These are phyloP conservation scores for Diddensiella santjacobensis DNA, from an alignment of 805 yeast species.

Conservation along the genomic window DNA sequence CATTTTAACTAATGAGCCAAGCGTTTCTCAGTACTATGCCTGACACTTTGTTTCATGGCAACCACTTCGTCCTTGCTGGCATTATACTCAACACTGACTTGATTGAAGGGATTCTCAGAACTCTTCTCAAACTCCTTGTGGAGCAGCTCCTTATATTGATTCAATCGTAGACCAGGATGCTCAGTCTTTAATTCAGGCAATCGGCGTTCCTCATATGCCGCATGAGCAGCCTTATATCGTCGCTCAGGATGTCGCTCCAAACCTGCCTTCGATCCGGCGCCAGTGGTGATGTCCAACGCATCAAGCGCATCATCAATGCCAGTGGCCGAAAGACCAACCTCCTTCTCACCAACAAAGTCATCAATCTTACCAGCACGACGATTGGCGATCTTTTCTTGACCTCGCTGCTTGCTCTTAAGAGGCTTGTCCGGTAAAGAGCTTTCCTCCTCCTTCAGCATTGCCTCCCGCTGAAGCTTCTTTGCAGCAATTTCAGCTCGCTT, in stretches of 20 bases:
- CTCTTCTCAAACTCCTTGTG: constrained; percentile 79
- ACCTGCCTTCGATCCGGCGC: constrained; percentile 52
- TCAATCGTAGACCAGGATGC: constrained; percentile 73
- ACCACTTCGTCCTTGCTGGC: constrained; percentile 53
- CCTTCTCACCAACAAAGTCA: constrained; percentile 54
- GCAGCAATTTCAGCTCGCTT: constrained; percentile 73
- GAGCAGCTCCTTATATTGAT: constrained; percentile 69
- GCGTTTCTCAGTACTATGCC: constrained; percentile 44
- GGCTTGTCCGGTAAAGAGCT: constrained; percentile 60
- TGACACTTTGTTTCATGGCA: constrained; percentile 46
- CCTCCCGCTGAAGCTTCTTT: constrained; percentile 80
- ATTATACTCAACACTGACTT: constrained; percentile 59
- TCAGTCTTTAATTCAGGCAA: constrained; percentile 71
- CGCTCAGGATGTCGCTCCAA: constrained; percentile 87
- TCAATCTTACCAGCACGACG: constrained; percentile 61
- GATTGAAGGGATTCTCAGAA: constrained; percentile 82
- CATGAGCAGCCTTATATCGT: constrained; percentile 75
- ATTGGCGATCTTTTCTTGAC: constrained; percentile 63
- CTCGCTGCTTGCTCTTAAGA: constrained; percentile 51
- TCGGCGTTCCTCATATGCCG: constrained; percentile 67
- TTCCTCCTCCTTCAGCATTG: constrained; percentile 60
- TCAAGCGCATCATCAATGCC: constrained; percentile 78
- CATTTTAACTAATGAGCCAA: constrained; percentile 18
- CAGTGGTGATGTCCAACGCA: constrained; percentile 64
- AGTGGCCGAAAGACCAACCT: constrained; percentile 59